Base-by-base conservation (phyloP, 1,284 basidiomycete genomes). In the Hymenochaete sp. region DNA sequence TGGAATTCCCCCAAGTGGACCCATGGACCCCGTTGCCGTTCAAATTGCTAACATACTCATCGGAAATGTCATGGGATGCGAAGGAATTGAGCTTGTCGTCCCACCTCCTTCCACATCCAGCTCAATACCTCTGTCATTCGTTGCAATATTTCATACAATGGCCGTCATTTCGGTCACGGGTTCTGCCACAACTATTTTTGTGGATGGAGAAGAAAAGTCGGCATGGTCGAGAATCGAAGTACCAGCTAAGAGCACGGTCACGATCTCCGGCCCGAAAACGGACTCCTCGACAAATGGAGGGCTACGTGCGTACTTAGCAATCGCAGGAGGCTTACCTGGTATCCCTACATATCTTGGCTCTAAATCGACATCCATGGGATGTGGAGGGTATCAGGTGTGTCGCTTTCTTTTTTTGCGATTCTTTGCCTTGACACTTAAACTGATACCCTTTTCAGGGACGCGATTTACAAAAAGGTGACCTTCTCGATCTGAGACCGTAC, bases 1-100 rank as follows among this genome's bases (percentile, higher is more conserved):
- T 33, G 82, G 83, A 10, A 71, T 85, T 7, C 83, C 83, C 0
- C 69, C 65, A n/a, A 74, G 75, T 47, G 83, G 83, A 0, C 75
- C 81, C 0, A 77, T 80, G 71, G 83, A 87, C 56, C 55, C 65
- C 8, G 59, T 77, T 5, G 74, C 80, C 0, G 76, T 82, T 56
- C 62, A 70, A 32, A 63, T 68, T 0, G 82, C 75, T 9, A 85
- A 85, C 54, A 51, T 75, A 27, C 63, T 87, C 10, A 77, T 73
- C 7, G 76, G 75, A 5, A 87, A 86, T 56, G 52, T 62, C 0
- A 54, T 59, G 2, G 67, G 61, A 5, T 73, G 61, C 0, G 82
- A 84, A 57, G 76, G 67, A 0, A 56, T 86, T 5, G 83, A 86
- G 56, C 64, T 80, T 13, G 56, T 73, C 28, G 52, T 67, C 8